Evolutionary conservation across 495 filamentous ascomycete genomes (phyloP), one percentile per base, ranked within the genome.

Genomic region (Hypoxylon rickii): DNA sequence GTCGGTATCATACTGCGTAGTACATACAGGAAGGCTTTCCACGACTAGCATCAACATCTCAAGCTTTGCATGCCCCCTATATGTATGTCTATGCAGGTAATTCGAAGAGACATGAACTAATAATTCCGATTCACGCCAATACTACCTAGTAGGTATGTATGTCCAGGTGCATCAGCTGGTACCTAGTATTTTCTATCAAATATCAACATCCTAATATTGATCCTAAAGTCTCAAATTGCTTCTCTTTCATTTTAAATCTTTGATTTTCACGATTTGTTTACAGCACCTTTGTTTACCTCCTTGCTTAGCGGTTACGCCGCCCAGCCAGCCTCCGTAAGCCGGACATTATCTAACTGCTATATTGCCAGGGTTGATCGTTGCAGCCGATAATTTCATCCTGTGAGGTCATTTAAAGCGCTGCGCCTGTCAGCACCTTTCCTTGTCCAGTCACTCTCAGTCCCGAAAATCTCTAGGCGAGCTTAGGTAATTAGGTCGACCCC

Each of bases 401-500:
- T 53, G 37, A 53, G 44, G 43, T 60, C 52, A 48, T 56, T 59
- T 53, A 43, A 51, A 58, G 29, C 24, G 13, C 33, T 3, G 33
- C 24, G 47, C 48, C 22, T 29, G 40, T 51, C 55, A 47, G 26
- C 42, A 24, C 40, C 41, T n/a, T 29, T 18, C 31, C 33, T 24
- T 21, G 32, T n/a, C 7, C 12, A 12, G 13, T 18, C 34, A 12
- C 32, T 7, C 34, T 15, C 7, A 38, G 13, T 16, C 15, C 34
- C 34, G 34, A 38, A 15, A 18, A 26, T 12, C 10, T 34, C 20
- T 44, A 55, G 51, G 31, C 48, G 43, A 49, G 43, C 59, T 63
- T 57, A 63, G 20, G 17, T 57, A 63, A 57, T 44, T 45, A 46
- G 20, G n/a, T n/a, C n/a, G n/a, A n/a, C 33, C 51, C 49, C 26